Percentiles rank a stretch among this genome's conserved stretches.
These are phyloP conservation scores for Collariella sp. DNA, from an alignment of 495 filamentous ascomycete genomes.

Conservation along the genomic window DNA sequence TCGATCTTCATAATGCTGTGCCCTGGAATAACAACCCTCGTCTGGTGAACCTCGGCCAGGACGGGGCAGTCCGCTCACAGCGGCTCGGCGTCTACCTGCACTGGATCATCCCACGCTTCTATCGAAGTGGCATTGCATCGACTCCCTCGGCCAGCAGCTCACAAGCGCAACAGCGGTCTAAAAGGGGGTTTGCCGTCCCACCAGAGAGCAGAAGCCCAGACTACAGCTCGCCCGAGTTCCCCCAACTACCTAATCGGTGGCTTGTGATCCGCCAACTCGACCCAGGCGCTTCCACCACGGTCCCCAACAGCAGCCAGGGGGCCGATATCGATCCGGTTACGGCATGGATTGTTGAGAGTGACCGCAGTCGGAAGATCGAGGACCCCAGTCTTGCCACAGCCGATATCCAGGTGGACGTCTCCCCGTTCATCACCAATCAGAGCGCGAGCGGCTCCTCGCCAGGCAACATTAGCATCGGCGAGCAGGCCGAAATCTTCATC, in stretches of 20 bases:
- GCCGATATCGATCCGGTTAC: constrained; percentile 2
- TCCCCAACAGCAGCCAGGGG: constrained; percentile 6
- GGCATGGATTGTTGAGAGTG: constrained; percentile 45
- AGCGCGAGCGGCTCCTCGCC: not conserved
- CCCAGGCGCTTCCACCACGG: not conserved
- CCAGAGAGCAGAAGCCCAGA: not conserved
- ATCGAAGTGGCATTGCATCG: constrained; percentile 29
- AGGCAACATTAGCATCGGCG: constrained; percentile 12
- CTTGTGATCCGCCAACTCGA: constrained; percentile 34
- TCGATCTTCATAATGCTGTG: constrained; percentile 36
- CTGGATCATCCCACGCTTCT: constrained; percentile 44
- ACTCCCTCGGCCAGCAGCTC: constrained; percentile 3
- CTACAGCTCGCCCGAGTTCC: constrained; percentile 25
- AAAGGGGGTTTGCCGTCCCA: not conserved
- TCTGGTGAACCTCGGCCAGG: constrained; percentile 34
- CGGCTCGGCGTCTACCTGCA: constrained; percentile 45
- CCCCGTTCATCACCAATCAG: constrained; percentile 36
- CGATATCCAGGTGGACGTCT: constrained; percentile 43
- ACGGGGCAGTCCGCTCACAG: constrained; percentile 10
- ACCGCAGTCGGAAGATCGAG: constrained; percentile 30
- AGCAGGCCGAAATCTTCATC: constrained; percentile 47
- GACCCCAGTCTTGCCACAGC: constrained; percentile 15
- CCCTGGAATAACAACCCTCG: constrained; percentile 35
- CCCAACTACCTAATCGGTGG: constrained; percentile 33
- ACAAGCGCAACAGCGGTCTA: constrained; percentile 1